Base-by-base conservation (phyloP, 2,329 filamentous ascomycete species). In the Clonostachys byssicola region DNA sequence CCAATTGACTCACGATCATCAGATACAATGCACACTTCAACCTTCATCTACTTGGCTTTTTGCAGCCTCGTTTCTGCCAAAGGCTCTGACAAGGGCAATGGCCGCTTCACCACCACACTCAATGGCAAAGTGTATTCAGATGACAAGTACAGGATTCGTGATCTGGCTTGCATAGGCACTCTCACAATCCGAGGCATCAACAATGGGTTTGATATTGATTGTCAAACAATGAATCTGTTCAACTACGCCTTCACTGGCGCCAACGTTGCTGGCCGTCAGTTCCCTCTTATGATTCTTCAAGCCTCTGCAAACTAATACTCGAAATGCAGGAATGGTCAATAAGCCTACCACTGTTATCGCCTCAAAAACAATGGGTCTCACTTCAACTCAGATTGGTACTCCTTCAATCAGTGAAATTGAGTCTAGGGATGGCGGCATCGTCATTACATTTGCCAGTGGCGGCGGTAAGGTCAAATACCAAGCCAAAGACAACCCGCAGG, bases 231-330 rank as follows among this genome's bases (percentile, higher is more conserved):
- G 45, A 47, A 47, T 33, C 12, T 47, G 18, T 47, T 41, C 45
- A 47, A 47, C 40, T 47, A 47, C 39, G 30, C 39, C 12, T 47
- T 47, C 39, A 47, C 45, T n/a, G 45, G 38, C 5, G 45, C 40
- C 7, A 10, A 36, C 10, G 42, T 20, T n/a, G 20, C 14, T 12
- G 45, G 39, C 40, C 17, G 45, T 41, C 33, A 42, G 45, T 18
- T 35, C 2, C 13, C 33, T 44, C 16, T 14, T 14, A 14, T 14
- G 14, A 39, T 39, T 17, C 5, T 17, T 14, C 6, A 17, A 10
- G 16, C 12, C 36, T 14, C 16, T 39, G 12, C 14, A 30, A 30
- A 30, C 23, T 30, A 17, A 14, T 14, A 39, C 14, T 17, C 16
- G 14, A 7, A 14, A 17, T 39, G 6, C 6, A 39, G 36, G 36